phyloP scores from a whole-genome alignment of 352 stramenopile species.

The Aphanomyces invadans region DNA sequence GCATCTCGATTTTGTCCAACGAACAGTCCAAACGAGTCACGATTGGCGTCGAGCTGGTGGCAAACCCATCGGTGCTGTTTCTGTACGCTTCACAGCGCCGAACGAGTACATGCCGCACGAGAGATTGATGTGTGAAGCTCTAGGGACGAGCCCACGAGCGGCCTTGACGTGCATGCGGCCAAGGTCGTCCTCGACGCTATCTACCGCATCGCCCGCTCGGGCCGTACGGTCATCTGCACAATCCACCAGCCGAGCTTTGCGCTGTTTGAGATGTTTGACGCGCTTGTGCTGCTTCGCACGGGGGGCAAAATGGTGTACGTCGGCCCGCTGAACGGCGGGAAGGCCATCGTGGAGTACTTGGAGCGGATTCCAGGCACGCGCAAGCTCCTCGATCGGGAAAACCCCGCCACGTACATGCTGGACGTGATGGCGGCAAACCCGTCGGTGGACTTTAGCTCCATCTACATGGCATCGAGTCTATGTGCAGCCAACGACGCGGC shows the following conservation, averaged over 20 bases:
- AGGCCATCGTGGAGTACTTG: slow-evolving; percentile 51
- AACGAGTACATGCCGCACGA: no score
- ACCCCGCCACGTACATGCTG: slow-evolving; percentile 88
- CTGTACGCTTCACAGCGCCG: no score
- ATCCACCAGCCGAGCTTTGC: slow-evolving; percentile 84
- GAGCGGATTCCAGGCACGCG: slow-evolving; percentile 53
- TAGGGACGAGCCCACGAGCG: slow-evolving; percentile 45
- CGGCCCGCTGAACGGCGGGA: slow-evolving; percentile 44
- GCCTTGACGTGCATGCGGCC: slow-evolving; percentile 44
- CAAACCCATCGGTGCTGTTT: slow-evolving; percentile 70
- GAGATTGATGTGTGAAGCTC: no score
- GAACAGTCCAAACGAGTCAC: slow-evolving; percentile 42
- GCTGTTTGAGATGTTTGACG: slow-evolving; percentile 79
- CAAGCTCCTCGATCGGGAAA: slow-evolving; percentile 52
- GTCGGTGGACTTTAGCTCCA: background rate
- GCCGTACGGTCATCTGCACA: slow-evolving; percentile 79
- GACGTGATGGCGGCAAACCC: slow-evolving; percentile 43
- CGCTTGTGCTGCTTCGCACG: slow-evolving; percentile 79
- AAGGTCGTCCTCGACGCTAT: slow-evolving; percentile 36
- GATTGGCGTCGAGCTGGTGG: slow-evolving; percentile 83
- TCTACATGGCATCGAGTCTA: background rate
- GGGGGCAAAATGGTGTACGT: slow-evolving; percentile 77
- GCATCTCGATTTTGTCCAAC: slow-evolving; percentile 24
- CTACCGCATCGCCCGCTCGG: slow-evolving; percentile 46
- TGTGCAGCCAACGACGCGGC: background rate